Conservation (phyloP, 352 stramenopile genomes). For the Phytophthora podocarpi region DNA sequence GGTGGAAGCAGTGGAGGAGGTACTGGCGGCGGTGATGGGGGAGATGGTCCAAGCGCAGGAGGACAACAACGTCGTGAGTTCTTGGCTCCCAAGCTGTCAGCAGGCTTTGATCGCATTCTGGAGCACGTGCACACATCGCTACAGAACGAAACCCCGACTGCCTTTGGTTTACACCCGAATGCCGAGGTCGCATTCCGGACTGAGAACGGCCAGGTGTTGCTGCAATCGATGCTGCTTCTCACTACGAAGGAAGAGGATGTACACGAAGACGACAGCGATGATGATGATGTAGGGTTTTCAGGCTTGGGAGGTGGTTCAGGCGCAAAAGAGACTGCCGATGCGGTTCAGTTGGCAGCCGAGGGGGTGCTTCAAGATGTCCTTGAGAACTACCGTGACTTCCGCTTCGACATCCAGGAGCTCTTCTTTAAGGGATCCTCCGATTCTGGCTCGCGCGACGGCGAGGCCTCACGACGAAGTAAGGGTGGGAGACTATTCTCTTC, state of each 20-base stretch:
- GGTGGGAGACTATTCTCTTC: slow-evolving; percentile 44
- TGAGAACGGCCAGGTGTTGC: slow-evolving; percentile 73
- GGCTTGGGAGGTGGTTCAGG: slow-evolving; percentile 11
- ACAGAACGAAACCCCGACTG: slow-evolving; percentile 81
- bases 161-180: slow-evolving; percentile 94
- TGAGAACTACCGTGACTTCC: slow-evolving; percentile 88
- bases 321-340: slow-evolving; percentile 54
- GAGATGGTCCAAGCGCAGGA: slow-evolving; percentile 22
- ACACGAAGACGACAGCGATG: slow-evolving; percentile 36
- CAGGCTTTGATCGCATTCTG: slow-evolving; percentile 81
- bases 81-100: slow-evolving; percentile 69
- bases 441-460: slow-evolving; percentile 34
- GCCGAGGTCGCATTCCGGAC: slow-evolving; percentile 93
- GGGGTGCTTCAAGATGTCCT: slow-evolving; percentile 91
- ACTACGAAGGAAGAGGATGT: slow-evolving; percentile 49
- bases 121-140: slow-evolving; percentile 90
- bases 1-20: slow-evolving; percentile 33
- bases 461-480: slow-evolving; percentile 24
- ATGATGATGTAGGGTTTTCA: slow-evolving; percentile 30
- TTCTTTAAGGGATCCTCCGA: slow-evolving; percentile 62
- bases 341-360: slow-evolving; percentile 82
- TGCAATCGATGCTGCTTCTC: slow-evolving; percentile 83
- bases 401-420: slow-evolving; percentile 83
- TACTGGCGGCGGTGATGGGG: slow-evolving; percentile 19
- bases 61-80: slow-evolving; percentile 61